Conservation (phyloP, 176 grass and related monocot genomes). For the Phragmites australis region DNA sequence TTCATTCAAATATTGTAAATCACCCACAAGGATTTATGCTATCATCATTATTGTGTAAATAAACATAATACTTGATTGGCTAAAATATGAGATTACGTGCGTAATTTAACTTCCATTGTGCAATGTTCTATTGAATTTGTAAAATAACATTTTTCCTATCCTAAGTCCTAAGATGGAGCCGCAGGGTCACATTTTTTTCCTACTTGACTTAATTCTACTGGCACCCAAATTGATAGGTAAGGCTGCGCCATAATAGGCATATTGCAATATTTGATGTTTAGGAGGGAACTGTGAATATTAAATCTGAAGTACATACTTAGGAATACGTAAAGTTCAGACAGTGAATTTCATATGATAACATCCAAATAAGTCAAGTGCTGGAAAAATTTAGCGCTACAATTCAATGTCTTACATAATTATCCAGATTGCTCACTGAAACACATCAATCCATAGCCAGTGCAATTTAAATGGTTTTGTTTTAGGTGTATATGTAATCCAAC, state of each 20-base stretch:
- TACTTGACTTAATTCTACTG: conserved; percentile 5
- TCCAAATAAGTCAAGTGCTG: not conserved
- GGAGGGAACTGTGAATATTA: not conserved
- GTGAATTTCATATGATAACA: not conserved
- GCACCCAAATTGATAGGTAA: not conserved
- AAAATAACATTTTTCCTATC: not conserved
- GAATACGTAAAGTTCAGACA: too few species aligned
- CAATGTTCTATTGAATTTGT: not conserved
- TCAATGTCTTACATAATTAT: too few species aligned
- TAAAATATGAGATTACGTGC: not conserved
- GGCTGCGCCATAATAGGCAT: not conserved
- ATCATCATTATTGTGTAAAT: not conserved
- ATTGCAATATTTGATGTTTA: not conserved
- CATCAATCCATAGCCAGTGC: too few species aligned
- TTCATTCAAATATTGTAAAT: not conserved
- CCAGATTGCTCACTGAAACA: too few species aligned
- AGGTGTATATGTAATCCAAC: too few species aligned
- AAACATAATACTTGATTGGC: not conserved
- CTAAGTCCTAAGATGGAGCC: not conserved
- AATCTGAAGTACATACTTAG: not conserved
- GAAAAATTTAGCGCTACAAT: too few species aligned
- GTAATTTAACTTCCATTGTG: not conserved
- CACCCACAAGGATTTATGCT: not conserved
- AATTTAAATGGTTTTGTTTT: too few species aligned
- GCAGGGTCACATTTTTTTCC: not conserved